Base-by-base conservation (phyloP, 2,329 filamentous ascomycete genomes). In the Aureobasidium sp. region DNA sequence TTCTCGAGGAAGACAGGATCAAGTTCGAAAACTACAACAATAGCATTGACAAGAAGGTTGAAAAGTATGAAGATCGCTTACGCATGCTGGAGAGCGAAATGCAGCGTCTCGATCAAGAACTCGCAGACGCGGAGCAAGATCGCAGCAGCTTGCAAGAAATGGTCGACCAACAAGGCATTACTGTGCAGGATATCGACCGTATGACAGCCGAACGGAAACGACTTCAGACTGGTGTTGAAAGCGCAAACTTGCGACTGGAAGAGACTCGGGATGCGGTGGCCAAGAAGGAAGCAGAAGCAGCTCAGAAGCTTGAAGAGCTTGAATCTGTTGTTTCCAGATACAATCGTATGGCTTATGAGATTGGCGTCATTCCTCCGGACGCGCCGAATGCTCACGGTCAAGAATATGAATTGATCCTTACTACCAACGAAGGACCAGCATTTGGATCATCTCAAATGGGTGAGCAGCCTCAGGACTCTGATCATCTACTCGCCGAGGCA, bases 1-100 rank as follows among this genome's bases (percentile, higher is more conserved):
- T 97, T 61, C 85, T 99, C 76, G 91, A 96, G 72, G 91, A 95
- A 68, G 95, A 99, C 75, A 92, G 89, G 70, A 82, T 87, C 70
- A 97, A 99, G 71, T 99, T 97, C 68, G 92, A 97, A 70, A 88
- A 91, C 70, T 99, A 97, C 80, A 97, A 97, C 72, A 84, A 86
- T 44, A 84, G 88, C 35, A 91, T 96, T 67, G 82, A 90, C 69
- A 86, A 88, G 64, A 90, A 93, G 70, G 89, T 92, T 0, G 89
- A 96, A 66, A 97, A 96, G 74, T 94, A 96, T 75, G 87, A 92
- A 65, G 84, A 82, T 65, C 85, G 91, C 15, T 90, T 90, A 66
- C 84, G 88, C 50, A 85, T 95, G 24, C 77, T 97, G n/a, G 88
- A 93, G 65, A 87, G 92, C 60, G 91, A 96, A 72, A 85, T 96